Evolutionary conservation across 2,329 filamentous ascomycete genomes (phyloP), one percentile per base, ranked within the genome.

Genomic region (Cercospora beticola): DNA sequence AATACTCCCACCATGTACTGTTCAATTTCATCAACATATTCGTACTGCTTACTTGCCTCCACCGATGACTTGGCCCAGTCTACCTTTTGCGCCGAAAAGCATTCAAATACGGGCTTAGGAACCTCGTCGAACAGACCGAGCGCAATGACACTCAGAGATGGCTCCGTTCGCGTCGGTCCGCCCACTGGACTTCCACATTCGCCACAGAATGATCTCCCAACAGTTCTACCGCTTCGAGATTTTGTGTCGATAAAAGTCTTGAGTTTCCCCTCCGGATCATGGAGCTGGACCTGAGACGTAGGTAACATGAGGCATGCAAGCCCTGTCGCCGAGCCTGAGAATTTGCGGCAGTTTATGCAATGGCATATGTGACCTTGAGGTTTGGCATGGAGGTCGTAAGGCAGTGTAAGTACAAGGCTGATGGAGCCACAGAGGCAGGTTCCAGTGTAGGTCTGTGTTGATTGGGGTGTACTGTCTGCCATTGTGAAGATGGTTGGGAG

Each of bases 271-370:
- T 70, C 52, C 1, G 71, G 61, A 23, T 73, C 71, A 10, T 62
- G 63, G 14, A 72, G 31, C 52, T 65, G 65, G 23, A 71, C 40
- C 12, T 62, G 23, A 28, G 40, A 62, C 16, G 70, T 69, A 4
- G 64, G 70, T 31, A 70, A 1, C 31, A 65, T 61, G 31, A 72
- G 46, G 36, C 65, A 60, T n/a, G 59, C 56, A 3, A 59, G 61
- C 0, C 67, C 67, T 0, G 30, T 58, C 1, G 66, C 60, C 9
- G 77, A 76, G 58, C 82, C 80, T 0, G 81, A 77, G 0, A 79
- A 77, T 69, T 83, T 83, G 56, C 81, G 80, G 73, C 82, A 84
- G 65, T 83, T 84, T 21, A 73, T 69, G 73, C 83, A 84, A 68
- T 84, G 82, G 73, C 82, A 84, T 5, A 83, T 71, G 67, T 81